These are phyloP conservation scores for Lentinula sp. DNA, from an alignment of 768 basidiomycete genomes.

Conservation along the genomic window DNA sequence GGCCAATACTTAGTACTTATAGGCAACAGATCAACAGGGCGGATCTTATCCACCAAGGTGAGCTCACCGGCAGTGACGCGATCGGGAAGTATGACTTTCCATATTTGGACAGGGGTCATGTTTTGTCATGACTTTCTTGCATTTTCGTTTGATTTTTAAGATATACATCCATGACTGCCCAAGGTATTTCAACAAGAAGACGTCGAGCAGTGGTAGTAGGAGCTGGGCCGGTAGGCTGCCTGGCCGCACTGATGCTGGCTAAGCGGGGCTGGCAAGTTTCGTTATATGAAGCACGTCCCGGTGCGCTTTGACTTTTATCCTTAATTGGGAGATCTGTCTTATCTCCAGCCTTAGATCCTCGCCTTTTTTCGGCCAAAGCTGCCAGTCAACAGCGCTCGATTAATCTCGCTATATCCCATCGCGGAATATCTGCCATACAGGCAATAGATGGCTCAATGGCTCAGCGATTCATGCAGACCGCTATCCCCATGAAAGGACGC, in stretches of 20 bases:
- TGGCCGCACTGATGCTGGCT: conserved; percentile 80
- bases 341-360: conserved; percentile 48
- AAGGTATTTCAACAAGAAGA: neutral
- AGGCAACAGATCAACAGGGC: too few species aligned
- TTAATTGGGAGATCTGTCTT: neutral
- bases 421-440: conserved; percentile 84
- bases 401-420: conserved; percentile 92
- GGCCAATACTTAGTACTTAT: too few species aligned
- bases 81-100: neutral
- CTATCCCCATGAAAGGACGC: conserved; percentile 91
- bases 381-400: conserved; percentile 79
- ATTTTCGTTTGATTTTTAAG: neutral
- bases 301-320: conserved; percentile 30
- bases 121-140: conserved; percentile 2
- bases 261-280: conserved; percentile 83
- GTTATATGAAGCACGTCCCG: conserved; percentile 75
- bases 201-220: conserved; percentile 69
- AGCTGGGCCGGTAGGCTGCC: conserved; percentile 92
- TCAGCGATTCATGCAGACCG: conserved; percentile 64
- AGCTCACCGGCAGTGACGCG: neutral
- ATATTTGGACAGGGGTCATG: neutral
- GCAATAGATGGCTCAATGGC: conserved; percentile 70
- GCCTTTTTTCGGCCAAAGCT: conserved; percentile 63
- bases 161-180: neutral
- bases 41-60: neutral